Evolutionary conservation across 208 protist genomes (phyloP).

Genomic region (Acanthamoeba quina): DNA sequence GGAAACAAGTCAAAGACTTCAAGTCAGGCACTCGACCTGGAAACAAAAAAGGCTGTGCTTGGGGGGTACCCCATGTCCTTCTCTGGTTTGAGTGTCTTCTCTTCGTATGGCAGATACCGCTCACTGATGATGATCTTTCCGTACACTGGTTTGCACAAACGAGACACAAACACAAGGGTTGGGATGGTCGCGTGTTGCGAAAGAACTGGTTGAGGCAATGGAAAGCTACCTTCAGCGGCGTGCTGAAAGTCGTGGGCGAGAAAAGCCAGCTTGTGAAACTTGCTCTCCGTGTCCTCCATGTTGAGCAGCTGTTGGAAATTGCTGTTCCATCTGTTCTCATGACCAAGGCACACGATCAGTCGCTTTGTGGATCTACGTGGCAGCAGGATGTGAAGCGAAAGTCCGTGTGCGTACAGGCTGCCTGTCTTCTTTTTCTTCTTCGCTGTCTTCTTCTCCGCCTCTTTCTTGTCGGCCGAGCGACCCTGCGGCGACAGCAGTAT

Average conservation of each 20-base stretch:
- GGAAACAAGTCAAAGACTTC: neutral
- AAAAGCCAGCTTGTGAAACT: constrained; percentile 52
- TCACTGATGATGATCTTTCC: constrained; percentile 64
- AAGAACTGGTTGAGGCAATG: neutral
- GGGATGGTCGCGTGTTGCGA: neutral
- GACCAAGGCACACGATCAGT: neutral
- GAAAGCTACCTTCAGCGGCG: neutral
- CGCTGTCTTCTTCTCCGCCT: neutral
- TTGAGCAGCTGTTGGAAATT: constrained; percentile 33
- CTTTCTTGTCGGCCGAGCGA: neutral
- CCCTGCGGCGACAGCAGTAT: neutral
- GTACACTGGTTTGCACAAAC: neutral
- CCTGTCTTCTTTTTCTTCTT: neutral
- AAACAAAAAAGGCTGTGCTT: neutral
- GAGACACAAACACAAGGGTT: neutral
- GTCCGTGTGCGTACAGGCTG: neutral
- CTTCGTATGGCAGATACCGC: neutral
- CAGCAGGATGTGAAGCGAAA: neutral
- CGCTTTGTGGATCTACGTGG: neutral
- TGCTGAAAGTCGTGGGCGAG: constrained; percentile 61
- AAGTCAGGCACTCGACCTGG: neutral
- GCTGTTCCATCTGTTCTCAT: constrained; percentile 41
- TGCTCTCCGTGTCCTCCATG: constrained; percentile 44
- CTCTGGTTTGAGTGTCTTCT: constrained; percentile 50
- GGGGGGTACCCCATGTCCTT: constrained; percentile 18